These are phyloP conservation scores for Sarocladium brachiariae DNA, from an alignment of 2,329 filamentous ascomycete genomes.

Conservation along the genomic window DNA sequence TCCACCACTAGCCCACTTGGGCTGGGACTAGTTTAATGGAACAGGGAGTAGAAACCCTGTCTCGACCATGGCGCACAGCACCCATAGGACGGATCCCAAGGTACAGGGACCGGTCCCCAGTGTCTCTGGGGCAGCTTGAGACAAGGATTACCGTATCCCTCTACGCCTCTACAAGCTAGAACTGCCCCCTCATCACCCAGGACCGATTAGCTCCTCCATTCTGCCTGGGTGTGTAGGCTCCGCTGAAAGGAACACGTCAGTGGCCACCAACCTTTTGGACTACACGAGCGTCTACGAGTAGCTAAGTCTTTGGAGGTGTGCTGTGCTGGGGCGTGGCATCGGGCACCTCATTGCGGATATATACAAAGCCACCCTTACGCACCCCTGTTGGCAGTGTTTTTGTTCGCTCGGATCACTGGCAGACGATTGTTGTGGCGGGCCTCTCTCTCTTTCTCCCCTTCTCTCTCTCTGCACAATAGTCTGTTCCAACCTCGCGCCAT, in stretches of 20 bases:
- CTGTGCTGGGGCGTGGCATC: background rate
- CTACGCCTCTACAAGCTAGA: background rate
- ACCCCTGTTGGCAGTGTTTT: background rate
- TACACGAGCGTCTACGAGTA: background rate
- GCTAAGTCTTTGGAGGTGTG: background rate
- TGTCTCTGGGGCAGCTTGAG: constrained; percentile 3
- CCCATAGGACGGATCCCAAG: constrained; percentile 3
- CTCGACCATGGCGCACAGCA: constrained; percentile 8
- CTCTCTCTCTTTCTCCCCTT: too few species aligned
- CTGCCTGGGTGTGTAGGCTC: background rate
- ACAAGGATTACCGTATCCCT: constrained; percentile 2
- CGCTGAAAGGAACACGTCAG: constrained; percentile 8
- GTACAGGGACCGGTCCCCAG: too few species aligned
- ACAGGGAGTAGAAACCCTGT: constrained; percentile 5
- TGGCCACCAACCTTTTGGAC: background rate
- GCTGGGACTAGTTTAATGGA: constrained; percentile 4
- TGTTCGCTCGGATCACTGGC: background rate
- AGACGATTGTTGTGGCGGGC: background rate
- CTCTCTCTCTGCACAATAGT: constrained; percentile 1
- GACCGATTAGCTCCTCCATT: constrained; percentile 2
- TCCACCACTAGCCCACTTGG: constrained; percentile 6
- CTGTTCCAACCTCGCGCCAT: background rate
- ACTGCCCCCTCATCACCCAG: background rate
- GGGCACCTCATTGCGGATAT: constrained; percentile 4
- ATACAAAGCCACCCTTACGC: constrained; percentile 9